These are phyloP conservation scores for Cladosporium velox DNA, from an alignment of 2,329 filamentous ascomycete species.

Conservation along the genomic window DNA sequence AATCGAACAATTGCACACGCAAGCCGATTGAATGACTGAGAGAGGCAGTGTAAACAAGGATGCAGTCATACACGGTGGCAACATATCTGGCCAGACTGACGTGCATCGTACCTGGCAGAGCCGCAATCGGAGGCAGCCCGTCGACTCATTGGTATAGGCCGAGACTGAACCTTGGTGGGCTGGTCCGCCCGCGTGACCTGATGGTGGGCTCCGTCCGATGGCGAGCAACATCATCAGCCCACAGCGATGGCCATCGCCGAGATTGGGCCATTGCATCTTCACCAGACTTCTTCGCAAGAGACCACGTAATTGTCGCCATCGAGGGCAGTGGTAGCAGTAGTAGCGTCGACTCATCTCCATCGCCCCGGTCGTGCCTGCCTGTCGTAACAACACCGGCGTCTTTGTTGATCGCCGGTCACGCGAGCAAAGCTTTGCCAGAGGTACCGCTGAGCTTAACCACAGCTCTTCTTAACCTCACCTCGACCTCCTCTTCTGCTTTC, in stretches of 20 bases:
- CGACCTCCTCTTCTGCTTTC: neutral
- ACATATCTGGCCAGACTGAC: constrained; percentile 1
- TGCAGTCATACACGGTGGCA: neutral
- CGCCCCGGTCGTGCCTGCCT: constrained; percentile 12
- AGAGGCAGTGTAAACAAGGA: neutral
- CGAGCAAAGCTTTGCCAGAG: constrained; percentile 16
- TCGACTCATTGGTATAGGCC: constrained; percentile 17
- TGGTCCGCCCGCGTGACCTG: constrained; percentile 11
- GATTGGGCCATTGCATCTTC: constrained; percentile 14
- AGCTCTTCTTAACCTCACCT: constrained; percentile 16
- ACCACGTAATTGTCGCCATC: constrained; percentile 9
- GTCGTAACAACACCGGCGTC: constrained; percentile 9
- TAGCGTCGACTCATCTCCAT: constrained; percentile 1
- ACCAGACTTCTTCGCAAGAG: neutral
- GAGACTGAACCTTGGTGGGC: constrained; percentile 14
- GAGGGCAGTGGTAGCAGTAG: neutral
- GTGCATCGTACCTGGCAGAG: neutral
- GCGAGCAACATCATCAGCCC: constrained; percentile 18
- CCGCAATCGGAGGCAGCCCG: neutral
- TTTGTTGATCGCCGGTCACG: constrained; percentile 22
- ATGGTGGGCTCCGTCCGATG: constrained; percentile 20
- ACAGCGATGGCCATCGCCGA: constrained; percentile 7
- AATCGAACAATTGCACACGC: neutral
- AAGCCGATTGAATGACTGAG: neutral
- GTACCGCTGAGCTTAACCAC: constrained; percentile 9